phyloP scores from a whole-genome alignment of 768 basidiomycete genomes.

The Cubamyces lactineus region DNA sequence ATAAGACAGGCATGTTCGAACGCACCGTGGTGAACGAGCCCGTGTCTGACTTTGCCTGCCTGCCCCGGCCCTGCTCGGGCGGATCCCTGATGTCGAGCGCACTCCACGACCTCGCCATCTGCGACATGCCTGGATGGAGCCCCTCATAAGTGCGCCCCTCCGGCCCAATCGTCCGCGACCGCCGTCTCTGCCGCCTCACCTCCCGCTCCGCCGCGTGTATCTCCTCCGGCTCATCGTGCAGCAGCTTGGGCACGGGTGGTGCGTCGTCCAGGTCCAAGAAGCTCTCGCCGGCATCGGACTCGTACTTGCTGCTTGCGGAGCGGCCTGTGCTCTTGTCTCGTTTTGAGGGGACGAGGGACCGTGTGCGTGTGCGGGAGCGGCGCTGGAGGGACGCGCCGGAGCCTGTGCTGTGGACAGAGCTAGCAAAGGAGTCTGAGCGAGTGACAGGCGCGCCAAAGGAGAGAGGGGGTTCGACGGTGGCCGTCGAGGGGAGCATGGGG shows the following conservation, averaged over 20 bases:
- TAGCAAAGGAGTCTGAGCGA: constrained; percentile 37
- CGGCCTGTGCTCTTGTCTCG: constrained; percentile 33
- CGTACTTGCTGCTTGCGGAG: constrained; percentile 19
- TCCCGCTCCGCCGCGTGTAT: constrained; percentile 13
- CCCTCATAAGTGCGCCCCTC: constrained; percentile 5
- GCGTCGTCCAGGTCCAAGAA: constrained; percentile 25
- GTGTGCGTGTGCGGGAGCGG: constrained; percentile 36
- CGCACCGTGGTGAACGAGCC: constrained; percentile 32
- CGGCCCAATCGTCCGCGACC: constrained; percentile 19
- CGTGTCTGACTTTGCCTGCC: constrained; percentile 31
- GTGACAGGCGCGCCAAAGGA: constrained; percentile 23
- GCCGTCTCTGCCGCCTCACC: constrained; percentile 16
- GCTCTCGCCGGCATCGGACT: constrained; percentile 21
- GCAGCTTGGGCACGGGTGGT: constrained; percentile 24
- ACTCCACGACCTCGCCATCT: constrained; percentile 19
- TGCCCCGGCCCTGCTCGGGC: constrained; percentile 17
- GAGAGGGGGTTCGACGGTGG: constrained; percentile 26
- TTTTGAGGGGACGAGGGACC: constrained; percentile 29
- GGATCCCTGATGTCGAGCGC: constrained; percentile 22
- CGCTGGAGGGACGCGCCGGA: constrained; percentile 33
- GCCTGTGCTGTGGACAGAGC: constrained; percentile 29
- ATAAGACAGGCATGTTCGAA: constrained; percentile 1
- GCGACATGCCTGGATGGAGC: constrained; percentile 8
- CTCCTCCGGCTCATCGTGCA: constrained; percentile 27
- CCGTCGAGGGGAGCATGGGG: constrained; percentile 36